Conservation (phyloP, 2,329 filamentous ascomycete genomes). For the Helicocarpus griseus region DNA sequence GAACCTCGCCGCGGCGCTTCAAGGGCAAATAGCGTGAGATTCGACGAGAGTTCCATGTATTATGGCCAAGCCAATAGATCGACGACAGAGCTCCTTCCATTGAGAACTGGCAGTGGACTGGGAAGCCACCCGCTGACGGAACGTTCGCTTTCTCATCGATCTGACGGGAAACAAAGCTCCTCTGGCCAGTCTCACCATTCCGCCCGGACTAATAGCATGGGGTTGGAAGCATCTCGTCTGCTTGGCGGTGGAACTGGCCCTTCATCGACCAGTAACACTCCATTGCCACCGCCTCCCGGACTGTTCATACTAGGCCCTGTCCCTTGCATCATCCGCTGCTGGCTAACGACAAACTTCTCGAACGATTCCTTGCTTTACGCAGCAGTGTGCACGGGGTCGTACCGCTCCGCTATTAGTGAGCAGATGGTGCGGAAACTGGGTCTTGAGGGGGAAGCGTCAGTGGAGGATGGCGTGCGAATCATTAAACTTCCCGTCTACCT, state of each 20-base stretch:
- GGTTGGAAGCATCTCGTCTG: conserved; percentile 60
- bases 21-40: conserved; percentile 91
- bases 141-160: conserved; percentile 85
- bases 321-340: conserved; percentile 90
- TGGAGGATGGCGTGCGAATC: conserved; percentile 55
- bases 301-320: conserved; percentile 80
- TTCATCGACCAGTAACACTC: conserved; percentile 43
- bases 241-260: conserved; percentile 57
- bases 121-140: conserved; percentile 76
- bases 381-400: conserved; percentile 84
- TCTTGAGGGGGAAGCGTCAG: conserved; percentile 55
- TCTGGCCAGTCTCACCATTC: conserved; percentile 73
- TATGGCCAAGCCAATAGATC: conserved; percentile 77
- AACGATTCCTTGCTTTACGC: conserved; percentile 85
- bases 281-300: conserved; percentile 63
- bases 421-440: conserved; percentile 66
- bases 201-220: conserved; percentile 75
- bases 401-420: conserved; percentile 71
- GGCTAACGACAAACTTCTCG: conserved; percentile 83
- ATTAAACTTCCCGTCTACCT: conserved; percentile 78
- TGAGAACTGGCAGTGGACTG: conserved; percentile 69
- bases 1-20: conserved; percentile 79
- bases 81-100: conserved; percentile 70
- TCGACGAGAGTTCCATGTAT: conserved; percentile 89
- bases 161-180: conserved; percentile 88